Evolutionary conservation across 1,139 yeast genomes (phyloP).

Genomic region (Candida smagusa): DNA sequence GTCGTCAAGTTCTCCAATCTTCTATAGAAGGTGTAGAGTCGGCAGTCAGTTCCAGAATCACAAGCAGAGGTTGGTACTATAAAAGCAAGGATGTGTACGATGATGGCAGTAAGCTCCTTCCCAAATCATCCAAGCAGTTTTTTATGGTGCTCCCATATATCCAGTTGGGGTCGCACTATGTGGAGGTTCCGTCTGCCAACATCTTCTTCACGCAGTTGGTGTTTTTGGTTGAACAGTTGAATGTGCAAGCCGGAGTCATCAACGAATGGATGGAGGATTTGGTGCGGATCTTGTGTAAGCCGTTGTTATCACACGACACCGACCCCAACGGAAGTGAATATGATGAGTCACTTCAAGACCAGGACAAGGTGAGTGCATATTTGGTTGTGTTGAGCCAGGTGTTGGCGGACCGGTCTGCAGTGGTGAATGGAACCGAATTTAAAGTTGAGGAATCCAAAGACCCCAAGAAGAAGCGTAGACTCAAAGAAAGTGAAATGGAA

Average conservation of each 20-base stretch:
- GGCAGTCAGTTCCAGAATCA: constrained; percentile 24
- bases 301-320: constrained; percentile 41
- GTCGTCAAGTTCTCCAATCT: constrained; percentile 50
- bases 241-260: constrained; percentile 54
- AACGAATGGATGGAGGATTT: constrained; percentile 55
- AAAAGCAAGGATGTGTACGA: constrained; percentile 18
- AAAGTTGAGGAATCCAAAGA: neutral
- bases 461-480: constrained; percentile 7
- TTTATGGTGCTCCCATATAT: constrained; percentile 31
- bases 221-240: constrained; percentile 37
- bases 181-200: constrained; percentile 2
- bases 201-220: constrained; percentile 19
- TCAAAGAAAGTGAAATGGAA: constrained; percentile 24
- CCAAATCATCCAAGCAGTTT: constrained; percentile 35
- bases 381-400: constrained; percentile 58
- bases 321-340: constrained; percentile 78
- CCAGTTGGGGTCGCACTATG: constrained; percentile 13
- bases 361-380: constrained; percentile 64
- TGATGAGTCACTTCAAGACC: constrained; percentile 65
- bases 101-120: constrained; percentile 29
- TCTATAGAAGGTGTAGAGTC: constrained; percentile 36
- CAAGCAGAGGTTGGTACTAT: constrained; percentile 20
- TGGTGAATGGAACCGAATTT: constrained; percentile 25
- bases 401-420: constrained; percentile 51
- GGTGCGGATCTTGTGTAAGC: constrained; percentile 41